phyloP scores from a whole-genome alignment of 176 grass and related monocot genomes.

The Hordeum vulgare region DNA sequence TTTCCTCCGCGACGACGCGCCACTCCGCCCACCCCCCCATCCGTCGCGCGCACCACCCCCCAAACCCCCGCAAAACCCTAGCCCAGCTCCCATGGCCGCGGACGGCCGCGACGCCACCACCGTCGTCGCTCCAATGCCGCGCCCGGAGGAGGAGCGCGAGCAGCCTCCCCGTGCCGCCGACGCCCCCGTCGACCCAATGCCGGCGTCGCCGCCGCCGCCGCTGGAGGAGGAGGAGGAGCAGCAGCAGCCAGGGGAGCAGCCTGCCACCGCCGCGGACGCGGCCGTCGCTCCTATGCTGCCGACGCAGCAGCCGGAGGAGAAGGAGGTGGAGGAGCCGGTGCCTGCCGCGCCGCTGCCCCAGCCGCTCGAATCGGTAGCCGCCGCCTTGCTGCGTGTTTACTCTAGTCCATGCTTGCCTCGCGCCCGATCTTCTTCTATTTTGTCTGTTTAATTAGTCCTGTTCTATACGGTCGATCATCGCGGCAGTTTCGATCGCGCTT shows the following conservation, averaged over 20 bases:
- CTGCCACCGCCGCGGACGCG: neutral
- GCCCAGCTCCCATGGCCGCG: neutral
- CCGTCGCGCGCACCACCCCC: neutral
- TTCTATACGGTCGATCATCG: neutral
- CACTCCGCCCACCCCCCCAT: neutral
- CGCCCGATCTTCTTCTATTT: neutral
- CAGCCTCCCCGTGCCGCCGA: neutral
- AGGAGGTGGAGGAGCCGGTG: neutral
- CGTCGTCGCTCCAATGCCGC: neutral
- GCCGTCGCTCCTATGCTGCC: neutral
- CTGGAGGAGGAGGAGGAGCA: neutral
- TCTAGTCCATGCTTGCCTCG: neutral
- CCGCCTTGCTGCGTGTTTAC: neutral
- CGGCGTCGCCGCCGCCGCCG: neutral
- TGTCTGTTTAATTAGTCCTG: neutral
- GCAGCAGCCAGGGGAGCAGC: neutral
- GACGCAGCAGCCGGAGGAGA: neutral
- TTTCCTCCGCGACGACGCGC: neutral
- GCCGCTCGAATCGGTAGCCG: neutral
- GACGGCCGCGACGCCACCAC: neutral
- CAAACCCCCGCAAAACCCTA: slow-evolving; percentile 1
- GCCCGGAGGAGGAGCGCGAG: neutral
- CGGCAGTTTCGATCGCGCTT: neutral
- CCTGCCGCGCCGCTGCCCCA: neutral
- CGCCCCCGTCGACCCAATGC: neutral